Conservation (phyloP, 768 basidiomycete species). For the Pleurotus salmoneostramineus region DNA sequence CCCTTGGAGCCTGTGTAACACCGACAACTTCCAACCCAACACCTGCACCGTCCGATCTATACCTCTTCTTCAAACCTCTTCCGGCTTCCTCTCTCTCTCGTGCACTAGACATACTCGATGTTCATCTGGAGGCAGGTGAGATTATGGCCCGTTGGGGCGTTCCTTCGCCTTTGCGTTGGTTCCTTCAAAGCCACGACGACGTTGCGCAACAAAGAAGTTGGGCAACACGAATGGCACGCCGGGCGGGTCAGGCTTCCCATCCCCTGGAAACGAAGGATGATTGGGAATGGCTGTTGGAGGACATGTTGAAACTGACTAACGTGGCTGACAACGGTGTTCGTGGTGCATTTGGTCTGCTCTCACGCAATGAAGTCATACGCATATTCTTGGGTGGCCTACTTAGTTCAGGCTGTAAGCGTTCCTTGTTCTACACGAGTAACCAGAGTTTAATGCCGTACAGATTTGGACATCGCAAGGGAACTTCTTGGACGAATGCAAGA, state of each 20-base stretch:
- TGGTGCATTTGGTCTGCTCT: slow-evolving; percentile 79
- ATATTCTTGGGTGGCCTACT: slow-evolving; percentile 87
- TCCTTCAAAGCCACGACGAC: slow-evolving; percentile 73
- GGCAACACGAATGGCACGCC: slow-evolving; percentile 83
- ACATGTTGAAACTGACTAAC: slow-evolving; percentile 81
- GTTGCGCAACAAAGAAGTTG: slow-evolving; percentile 70
- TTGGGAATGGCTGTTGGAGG: slow-evolving; percentile 86
- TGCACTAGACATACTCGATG: slow-evolving; percentile 86
- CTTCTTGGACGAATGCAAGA: slow-evolving; percentile 47
- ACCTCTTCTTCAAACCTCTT: slow-evolving; percentile 80
- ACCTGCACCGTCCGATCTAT: slow-evolving; percentile 64
- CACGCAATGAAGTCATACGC: slow-evolving; percentile 64
- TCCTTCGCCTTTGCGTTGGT: slow-evolving; percentile 83
- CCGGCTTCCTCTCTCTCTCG: slow-evolving; percentile 71
- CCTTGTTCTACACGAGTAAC: slow-evolving; percentile 8
- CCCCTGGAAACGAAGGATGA: slow-evolving; percentile 60
- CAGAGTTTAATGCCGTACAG: slow-evolving; percentile 27
- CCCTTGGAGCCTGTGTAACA: slow-evolving; percentile 74
- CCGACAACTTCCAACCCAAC: slow-evolving; percentile 61
- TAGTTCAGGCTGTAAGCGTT: slow-evolving; percentile 78
- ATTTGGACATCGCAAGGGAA: slow-evolving; percentile 62
- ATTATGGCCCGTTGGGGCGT: slow-evolving; percentile 87
- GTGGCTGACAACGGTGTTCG: slow-evolving; percentile 57
- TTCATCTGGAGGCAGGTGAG: slow-evolving; percentile 93
- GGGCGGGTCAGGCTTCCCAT: slow-evolving; percentile 52